phyloP scores from a whole-genome alignment of 2,329 filamentous ascomycete species.

The Hymenoscyphus salicellus region DNA sequence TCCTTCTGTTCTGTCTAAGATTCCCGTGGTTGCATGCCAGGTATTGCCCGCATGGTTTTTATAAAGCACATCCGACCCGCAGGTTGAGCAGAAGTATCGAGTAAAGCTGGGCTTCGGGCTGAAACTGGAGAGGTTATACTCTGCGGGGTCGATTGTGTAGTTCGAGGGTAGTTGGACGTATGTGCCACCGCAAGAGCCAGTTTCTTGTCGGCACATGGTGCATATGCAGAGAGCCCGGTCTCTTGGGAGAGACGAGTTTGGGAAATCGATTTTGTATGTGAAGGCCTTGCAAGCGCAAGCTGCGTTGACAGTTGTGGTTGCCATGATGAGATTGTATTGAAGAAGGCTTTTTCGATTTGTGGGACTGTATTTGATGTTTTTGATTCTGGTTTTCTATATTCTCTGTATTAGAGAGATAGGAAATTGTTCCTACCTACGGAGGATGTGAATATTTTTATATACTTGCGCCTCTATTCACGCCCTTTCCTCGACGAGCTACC shows the following conservation, averaged over 20 bases:
- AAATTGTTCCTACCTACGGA: neutral
- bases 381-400: neutral
- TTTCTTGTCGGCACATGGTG: slow-evolving; percentile 46
- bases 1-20: slow-evolving; percentile 33
- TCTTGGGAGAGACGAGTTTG: slow-evolving; percentile 38
- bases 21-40: slow-evolving; percentile 37
- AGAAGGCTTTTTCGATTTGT: neutral
- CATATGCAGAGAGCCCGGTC: slow-evolving; percentile 50
- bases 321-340: slow-evolving; percentile 7
- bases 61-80: slow-evolving; percentile 45
- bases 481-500: neutral
- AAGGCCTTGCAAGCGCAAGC: slow-evolving; percentile 40
- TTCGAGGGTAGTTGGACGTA: slow-evolving; percentile 40
- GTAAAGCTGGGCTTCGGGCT: slow-evolving; percentile 20
- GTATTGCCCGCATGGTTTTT: slow-evolving; percentile 25
- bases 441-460: neutral
- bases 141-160: slow-evolving; percentile 30
- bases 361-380: neutral
- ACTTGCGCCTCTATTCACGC: neutral
- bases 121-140: slow-evolving; percentile 37
- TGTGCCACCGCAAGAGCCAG: slow-evolving; percentile 47
- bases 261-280: slow-evolving; percentile 37
- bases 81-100: slow-evolving; percentile 49
- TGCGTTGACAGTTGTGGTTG: slow-evolving; percentile 27
- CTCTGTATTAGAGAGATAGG: neutral